Conservation (phyloP, 2,329 filamentous ascomycete genomes). For the Stagonosporopsis tanaceti region DNA sequence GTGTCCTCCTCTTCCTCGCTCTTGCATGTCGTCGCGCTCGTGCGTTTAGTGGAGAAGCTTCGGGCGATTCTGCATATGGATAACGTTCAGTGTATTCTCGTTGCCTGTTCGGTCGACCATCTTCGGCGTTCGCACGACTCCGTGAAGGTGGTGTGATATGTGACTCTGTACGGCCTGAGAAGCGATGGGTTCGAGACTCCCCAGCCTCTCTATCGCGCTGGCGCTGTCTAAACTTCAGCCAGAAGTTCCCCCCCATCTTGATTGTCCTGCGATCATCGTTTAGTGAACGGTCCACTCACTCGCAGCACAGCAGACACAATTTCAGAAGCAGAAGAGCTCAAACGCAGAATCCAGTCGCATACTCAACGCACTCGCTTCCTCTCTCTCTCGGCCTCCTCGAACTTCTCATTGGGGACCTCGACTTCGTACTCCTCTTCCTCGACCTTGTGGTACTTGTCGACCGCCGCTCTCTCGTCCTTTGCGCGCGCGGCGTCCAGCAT, state of each 20-base stretch:
- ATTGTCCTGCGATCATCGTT: not conserved
- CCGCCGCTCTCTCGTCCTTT: conserved; percentile 71
- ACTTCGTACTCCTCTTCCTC: conserved; percentile 83
- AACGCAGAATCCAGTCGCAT: conserved; percentile 27
- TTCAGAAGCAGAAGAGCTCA: not conserved
- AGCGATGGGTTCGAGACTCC: no score
- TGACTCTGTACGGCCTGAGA: not conserved
- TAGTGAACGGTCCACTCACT: not conserved
- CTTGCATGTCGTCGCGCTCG: not conserved
- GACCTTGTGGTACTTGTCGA: conserved; percentile 73
- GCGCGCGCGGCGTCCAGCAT: conserved; percentile 84
- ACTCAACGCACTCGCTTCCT: conserved; percentile 42
- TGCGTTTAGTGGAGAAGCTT: not conserved
- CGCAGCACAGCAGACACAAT: not conserved
- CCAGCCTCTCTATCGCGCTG: not conserved
- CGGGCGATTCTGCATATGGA: not conserved
- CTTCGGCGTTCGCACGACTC: not conserved
- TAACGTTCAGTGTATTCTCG: not conserved
- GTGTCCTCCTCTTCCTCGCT: not conserved
- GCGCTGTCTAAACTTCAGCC: not conserved
- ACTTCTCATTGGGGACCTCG: conserved; percentile 57
- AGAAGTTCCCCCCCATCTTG: not conserved
- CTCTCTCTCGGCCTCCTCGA: conserved; percentile 31
- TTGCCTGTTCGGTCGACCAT: not conserved
- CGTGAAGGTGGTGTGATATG: not conserved